Evolutionary conservation across 2,329 filamentous ascomycete species (phyloP), one percentile per base, ranked within the genome.

Genomic region (Lasiodiplodia sp.): DNA sequence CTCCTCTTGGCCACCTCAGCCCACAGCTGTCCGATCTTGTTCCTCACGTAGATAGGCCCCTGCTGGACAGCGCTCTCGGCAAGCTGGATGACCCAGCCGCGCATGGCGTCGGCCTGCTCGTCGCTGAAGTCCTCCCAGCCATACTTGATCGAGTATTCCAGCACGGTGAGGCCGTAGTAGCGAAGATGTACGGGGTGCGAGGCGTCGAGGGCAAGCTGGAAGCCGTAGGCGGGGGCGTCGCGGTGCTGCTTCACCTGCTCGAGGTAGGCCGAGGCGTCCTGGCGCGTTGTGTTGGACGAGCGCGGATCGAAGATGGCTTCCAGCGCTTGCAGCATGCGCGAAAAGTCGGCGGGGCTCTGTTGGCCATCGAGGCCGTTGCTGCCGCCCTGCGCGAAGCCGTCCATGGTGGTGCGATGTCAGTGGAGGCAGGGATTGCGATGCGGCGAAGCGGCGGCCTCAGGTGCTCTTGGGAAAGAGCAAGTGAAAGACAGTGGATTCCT

Each of bases 1-100:
- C 89, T 92, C 74, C 95, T 88, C 83, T 98, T 98, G 51, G 94
- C 94, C 66, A 97, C 86, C 79, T 98, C 96, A 8, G 94, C 92
- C 96, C 96, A 99, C 70, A 99, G 83, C 80, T 97, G 92, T 34
- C 93, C 93, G 40, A 96, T 91, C 83, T 99, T 99, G 85, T 97
- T 98, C 73, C 95, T 88, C 72, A 97, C 84, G 78, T 94, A 99
- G 38, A 87, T 80, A 2, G 93, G 92, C 77, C 98, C 95, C 23
- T 89, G 86, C 56, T 87, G 86, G 5, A 88, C 85, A 53, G 96
- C 84, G 70, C 87, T 86, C 75, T 91, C 88, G 14, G 93, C 92
- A 14, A 99, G 89, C 77, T 91, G 86, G 68, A 97, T 81, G 53
- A 97, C 88, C 87, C 94, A 96, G 69, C 85, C 85, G 62, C 92